Base-by-base conservation (phyloP, 2,329 filamentous ascomycete genomes). In the Chalaropsis thielavioides region DNA sequence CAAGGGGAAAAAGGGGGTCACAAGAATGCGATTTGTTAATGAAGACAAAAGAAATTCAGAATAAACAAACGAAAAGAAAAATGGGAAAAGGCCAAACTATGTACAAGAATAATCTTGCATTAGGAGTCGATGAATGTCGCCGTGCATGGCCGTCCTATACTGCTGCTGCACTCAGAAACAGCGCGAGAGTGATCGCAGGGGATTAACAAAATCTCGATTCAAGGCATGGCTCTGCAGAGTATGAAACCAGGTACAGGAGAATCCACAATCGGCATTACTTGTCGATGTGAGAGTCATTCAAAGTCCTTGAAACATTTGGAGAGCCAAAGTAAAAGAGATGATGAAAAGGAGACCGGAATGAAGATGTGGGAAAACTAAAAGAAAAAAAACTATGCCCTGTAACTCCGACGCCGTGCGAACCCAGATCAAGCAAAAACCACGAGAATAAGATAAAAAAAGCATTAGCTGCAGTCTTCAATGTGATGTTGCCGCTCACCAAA, bases 381-480 rank as follows among this genome's bases (percentile, higher is more conserved):
- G 41, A 67, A 22, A 61, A 67, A 64, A 67, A 59, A 43, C 63
- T 51, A 67, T 62, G 64, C 64, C 62, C 63, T 64, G 66, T 64
- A 67, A 67, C 66, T 67, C 66, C 66, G 63, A 67, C 66, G 66
- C 66, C 66, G 66, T 65, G 66, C 66, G 58, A 67, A 64, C 63
- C 63, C 59, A 64, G 41, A 67, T 43, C 49, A 62, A 62, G 27
- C 22, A 64, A 64, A 64, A 59, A 64, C 62, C 66, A 56, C 66
- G 54, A 65, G 58, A 63, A 64, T 59, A 67, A 62, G 46, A 51
- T 51, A 64, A 64, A 64, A 64, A 64, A 64, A 51, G 65, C 65
- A 64, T 64, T 64, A 67, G 63, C 62, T 67, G 58, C 46, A 46
- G 58, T 63, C 62, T 38, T 62, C 40, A 62, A 46, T 49, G 38